Evolutionary conservation across 495 filamentous ascomycete genomes (phyloP), one percentile per base, ranked within the genome.

Genomic region (Aspergillus sparsus): DNA sequence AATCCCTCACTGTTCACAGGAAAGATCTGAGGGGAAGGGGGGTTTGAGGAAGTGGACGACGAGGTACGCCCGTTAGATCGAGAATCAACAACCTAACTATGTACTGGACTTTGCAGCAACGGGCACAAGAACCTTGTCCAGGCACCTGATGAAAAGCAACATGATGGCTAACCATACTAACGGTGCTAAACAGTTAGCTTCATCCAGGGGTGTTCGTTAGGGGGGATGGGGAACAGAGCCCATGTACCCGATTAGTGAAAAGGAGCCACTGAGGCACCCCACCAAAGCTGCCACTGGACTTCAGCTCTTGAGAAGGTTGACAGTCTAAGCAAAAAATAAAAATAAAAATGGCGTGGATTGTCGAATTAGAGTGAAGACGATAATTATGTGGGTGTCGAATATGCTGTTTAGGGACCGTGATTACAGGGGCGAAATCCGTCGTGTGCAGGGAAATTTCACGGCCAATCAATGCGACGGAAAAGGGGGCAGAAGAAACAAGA

Each of bases 131-230:
- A 52, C 47, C 55, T 61, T 49, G 61, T 51, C 21, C 60, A 42
- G 27, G 49, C 47, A 58, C 46, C 61, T 33, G 47, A 27, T 46
- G 21, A 57, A 47, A 42, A 54, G 68, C 63, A 68, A 68, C 62
- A 61, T 55, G 56, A 59, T 50, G 60, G 51, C 63, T 51, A 55
- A 61, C 46, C 58, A 57, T 66, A 53, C 63, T 62, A 57, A 42
- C 21, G 49, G 49, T 10, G 39, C 61, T 63, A 61, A 50, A 53
- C 45, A 45, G 45, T 65, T 64, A 68, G 62, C 56, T 57, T 59
- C 60, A 47, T 60, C 63, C 68, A 71, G 72, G 72, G 74, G 71
- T 68, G 74, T 77, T 77, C 69, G 66, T 74, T 71, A 71, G 68
- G 67, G 73, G 35, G 51, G 52, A 73, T 71, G 72, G 69, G 70